Evolutionary conservation across 2,329 filamentous ascomycete species (phyloP).

Genomic region (Botrytis sinoallii): DNA sequence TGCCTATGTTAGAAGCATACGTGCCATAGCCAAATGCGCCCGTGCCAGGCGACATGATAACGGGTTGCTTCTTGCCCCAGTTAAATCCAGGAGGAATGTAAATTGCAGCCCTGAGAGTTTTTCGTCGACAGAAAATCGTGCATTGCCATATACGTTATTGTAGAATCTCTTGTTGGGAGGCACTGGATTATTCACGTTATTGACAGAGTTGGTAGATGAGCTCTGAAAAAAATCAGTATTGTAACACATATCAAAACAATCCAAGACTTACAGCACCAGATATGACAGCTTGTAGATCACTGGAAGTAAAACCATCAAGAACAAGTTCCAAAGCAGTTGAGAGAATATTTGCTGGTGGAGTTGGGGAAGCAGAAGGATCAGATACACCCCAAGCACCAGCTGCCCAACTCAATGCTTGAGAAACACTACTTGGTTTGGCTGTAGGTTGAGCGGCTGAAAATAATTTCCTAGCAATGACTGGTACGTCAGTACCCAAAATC

Average conservation of each 20-base stretch:
- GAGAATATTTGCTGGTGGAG: slow-evolving; percentile 22
- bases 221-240: background rate
- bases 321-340: slow-evolving; percentile 23
- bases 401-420: slow-evolving; percentile 24
- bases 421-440: slow-evolving; percentile 29
- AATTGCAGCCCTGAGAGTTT: slow-evolving; percentile 48
- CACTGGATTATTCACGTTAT: slow-evolving; percentile 1
- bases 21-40: slow-evolving; percentile 45
- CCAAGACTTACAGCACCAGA: background rate
- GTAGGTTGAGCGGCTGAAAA: slow-evolving; percentile 31
- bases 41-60: slow-evolving; percentile 54
- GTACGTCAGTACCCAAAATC: slow-evolving; percentile 22
- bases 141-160: slow-evolving; percentile 39
- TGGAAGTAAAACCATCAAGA: slow-evolving; percentile 23
- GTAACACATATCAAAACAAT: background rate
- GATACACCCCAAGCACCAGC: slow-evolving; percentile 17
- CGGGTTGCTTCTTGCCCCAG: slow-evolving; percentile 45
- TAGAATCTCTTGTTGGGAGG: slow-evolving; percentile 24
- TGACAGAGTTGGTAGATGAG: background rate
- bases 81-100: slow-evolving; percentile 50
- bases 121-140: slow-evolving; percentile 49
- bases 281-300: slow-evolving; percentile 21
- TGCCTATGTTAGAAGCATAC: slow-evolving; percentile 44
- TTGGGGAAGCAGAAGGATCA: slow-evolving; percentile 15
- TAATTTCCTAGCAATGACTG: slow-evolving; percentile 22